Percentiles rank a stretch among this genome's conserved stretches.
phyloP scores from a whole-genome alignment of 108 stramenopile genomes.

The Pseudonitzschia delicatissima region DNA sequence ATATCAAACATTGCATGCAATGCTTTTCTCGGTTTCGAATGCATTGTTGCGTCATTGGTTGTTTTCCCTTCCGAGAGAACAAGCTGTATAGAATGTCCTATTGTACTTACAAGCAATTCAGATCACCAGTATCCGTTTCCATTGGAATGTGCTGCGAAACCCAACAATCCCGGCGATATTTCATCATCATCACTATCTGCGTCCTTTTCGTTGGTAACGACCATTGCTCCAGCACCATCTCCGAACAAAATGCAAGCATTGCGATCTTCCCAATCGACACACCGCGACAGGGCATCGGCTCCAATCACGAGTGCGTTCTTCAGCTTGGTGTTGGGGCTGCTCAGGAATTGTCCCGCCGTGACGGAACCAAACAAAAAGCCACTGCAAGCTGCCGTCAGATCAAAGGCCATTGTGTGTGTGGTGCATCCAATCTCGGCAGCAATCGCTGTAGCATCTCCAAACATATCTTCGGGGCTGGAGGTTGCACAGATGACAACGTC shows the following conservation, averaged over 20 bases:
- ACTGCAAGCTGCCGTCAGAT: slow-evolving; percentile 94
- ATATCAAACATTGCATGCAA: too few species aligned
- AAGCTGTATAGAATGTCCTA: too few species aligned
- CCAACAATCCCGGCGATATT: slow-evolving; percentile 66
- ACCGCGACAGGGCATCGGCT: slow-evolving; percentile 90
- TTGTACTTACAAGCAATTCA: slow-evolving; percentile 79
- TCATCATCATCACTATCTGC: slow-evolving; percentile 16
- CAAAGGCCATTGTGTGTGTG: slow-evolving; percentile 83
- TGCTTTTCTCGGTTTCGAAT: too few species aligned
- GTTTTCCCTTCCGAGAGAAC: too few species aligned
- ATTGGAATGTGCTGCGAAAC: slow-evolving; percentile 92
- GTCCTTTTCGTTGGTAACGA: slow-evolving; percentile 58
- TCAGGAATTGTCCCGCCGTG: slow-evolving; percentile 88
- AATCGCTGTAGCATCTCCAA: slow-evolving; percentile 91
- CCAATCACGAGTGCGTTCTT: slow-evolving; percentile 89
- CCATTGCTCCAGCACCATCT: slow-evolving; percentile 97
- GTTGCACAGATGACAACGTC: slow-evolving; percentile 91
- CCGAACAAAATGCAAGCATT: slow-evolving; percentile 96
- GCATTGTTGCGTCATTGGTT: too few species aligned
- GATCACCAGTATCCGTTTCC: slow-evolving; percentile 79
- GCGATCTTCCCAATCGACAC: slow-evolving; percentile 97
- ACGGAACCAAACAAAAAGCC: slow-evolving; percentile 94
- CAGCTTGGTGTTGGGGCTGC: slow-evolving; percentile 38
- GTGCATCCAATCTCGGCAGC: slow-evolving; percentile 77
- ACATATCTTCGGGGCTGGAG: slow-evolving; percentile 92